phyloP scores from a whole-genome alignment of 1,284 basidiomycete species.

The Microbotryum silenes-acaulis region DNA sequence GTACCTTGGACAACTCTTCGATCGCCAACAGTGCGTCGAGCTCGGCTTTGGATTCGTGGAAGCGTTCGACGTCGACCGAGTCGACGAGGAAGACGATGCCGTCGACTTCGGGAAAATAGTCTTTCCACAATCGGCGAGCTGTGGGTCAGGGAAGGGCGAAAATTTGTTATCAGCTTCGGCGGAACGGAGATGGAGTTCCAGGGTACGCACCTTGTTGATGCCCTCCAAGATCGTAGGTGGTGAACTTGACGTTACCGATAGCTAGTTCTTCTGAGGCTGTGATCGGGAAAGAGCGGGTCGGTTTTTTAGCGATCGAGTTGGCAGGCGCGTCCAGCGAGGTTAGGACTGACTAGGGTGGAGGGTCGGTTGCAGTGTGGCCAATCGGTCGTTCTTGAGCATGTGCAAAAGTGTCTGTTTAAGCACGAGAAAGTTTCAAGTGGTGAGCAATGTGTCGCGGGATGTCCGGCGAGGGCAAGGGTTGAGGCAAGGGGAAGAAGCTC shows the following conservation, averaged over 20 bases:
- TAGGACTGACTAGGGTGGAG: slow-evolving; percentile 84
- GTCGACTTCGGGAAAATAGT: slow-evolving; percentile 99
- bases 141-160: neutral
- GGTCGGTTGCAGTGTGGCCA: slow-evolving; percentile 95
- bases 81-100: slow-evolving; percentile 99
- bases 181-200: too few species aligned
- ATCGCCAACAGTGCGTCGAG: slow-evolving; percentile 90
- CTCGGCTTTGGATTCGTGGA: slow-evolving; percentile 92
- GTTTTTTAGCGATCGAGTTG: neutral
- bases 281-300: neutral
- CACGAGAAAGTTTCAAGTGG: neutral
- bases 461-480: neutral
- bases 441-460: neutral
- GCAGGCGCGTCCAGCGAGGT: neutral
- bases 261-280: slow-evolving; percentile 96
- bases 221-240: slow-evolving; percentile 96
- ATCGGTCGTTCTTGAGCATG: slow-evolving; percentile 99
- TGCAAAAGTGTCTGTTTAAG: slow-evolving; percentile 77
- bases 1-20: slow-evolving; percentile 89
- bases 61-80: slow-evolving; percentile 91
- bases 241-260: slow-evolving; percentile 98
- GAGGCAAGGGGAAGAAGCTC: neutral
- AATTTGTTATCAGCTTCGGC: too few species aligned
- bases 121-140: slow-evolving; percentile 98
- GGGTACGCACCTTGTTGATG: slow-evolving; percentile 75